Evolutionary conservation across 495 filamentous ascomycete species (phyloP), one percentile per base, ranked within the genome.

Genomic region (Penicillium macrosclerotiorum): DNA sequence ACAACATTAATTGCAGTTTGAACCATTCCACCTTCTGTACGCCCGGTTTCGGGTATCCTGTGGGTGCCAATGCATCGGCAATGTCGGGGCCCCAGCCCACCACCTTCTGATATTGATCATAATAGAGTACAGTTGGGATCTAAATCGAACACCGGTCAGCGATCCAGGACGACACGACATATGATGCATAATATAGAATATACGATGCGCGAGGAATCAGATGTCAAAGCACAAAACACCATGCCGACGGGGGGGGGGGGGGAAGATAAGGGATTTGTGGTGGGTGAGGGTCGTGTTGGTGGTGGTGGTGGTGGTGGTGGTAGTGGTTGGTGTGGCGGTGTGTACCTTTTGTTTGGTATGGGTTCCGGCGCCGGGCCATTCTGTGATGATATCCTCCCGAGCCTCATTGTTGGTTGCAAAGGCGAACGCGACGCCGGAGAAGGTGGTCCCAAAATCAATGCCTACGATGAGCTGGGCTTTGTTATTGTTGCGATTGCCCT

Each of bases 11-110:
- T 62, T 89, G 85, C 13, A 88, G 75, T 67, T 89, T 89, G 71
- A 89, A 89, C 85, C 85, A 89, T 66, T 89, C 85, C 9, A 89
- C 85, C 64, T 89, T 89, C 62, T 88, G 85, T 42, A 89, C 85
- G 27, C 85, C 84, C 42, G 81, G 83, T 59, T 88, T 89, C 9
- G 85, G 85, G 63, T 88, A 89, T 38, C 85, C 85, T 30, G 85
- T 89, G 19, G 86, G 85, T 41, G 85, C 85, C 42, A 89, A 72
- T 19, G 85, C 85, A 57, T 89, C 85, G 22, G 85, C 83, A 48
- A 89, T 89, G 65, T 89, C 85, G 5, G 85, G 85, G 32, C 85
- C 85, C 85, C 85, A 89, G 16, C 85, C 85, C 8, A 89, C 85
- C 24, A 89, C 85, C 55, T 89, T 86, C 59, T 89, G 85, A 63